phyloP scores from a whole-genome alignment of 140 eudicot genomes.

The Oenanthe javanica region DNA sequence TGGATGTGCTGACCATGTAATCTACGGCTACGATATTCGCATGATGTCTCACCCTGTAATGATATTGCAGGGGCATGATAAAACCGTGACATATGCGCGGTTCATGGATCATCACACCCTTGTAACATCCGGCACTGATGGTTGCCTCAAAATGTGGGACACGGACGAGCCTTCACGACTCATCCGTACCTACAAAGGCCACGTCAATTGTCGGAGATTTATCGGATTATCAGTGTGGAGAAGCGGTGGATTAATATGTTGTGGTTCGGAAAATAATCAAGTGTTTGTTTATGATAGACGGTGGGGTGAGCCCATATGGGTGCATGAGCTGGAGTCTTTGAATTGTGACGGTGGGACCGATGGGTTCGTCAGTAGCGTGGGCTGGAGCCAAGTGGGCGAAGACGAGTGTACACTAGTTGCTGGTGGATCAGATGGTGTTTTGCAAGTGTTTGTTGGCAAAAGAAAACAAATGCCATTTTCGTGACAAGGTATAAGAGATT shows the following conservation, averaged over 20 bases:
- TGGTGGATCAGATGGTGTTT: slow-evolving; percentile 75
- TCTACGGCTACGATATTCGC: slow-evolving; percentile 59
- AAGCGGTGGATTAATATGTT: slow-evolving; percentile 48
- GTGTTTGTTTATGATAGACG: slow-evolving; percentile 76
- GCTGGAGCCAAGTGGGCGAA: slow-evolving; percentile 68
- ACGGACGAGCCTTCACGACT: slow-evolving; percentile 21
- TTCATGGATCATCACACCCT: slow-evolving; percentile 43
- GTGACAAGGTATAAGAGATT: neutral
- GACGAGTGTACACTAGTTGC: slow-evolving; percentile 63
- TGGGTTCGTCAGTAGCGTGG: slow-evolving; percentile 65
- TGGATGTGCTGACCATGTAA: slow-evolving; percentile 67
- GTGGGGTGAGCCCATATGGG: slow-evolving; percentile 81
- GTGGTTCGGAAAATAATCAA: slow-evolving; percentile 66
- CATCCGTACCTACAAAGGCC: slow-evolving; percentile 56
- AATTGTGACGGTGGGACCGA: slow-evolving; percentile 16
- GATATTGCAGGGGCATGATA: slow-evolving; percentile 44
- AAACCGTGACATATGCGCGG: slow-evolving; percentile 48
- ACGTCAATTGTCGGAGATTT: slow-evolving; percentile 49
- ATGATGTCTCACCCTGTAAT: slow-evolving; percentile 34
- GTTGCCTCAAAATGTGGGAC: slow-evolving; percentile 65
- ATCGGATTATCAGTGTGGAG: slow-evolving; percentile 74
- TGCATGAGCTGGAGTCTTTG: slow-evolving; percentile 42
- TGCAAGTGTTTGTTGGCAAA: slow-evolving; percentile 55
- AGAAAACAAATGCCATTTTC: slow-evolving; percentile 17
- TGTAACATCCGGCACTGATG: slow-evolving; percentile 73